These are phyloP conservation scores for Leishmania tropica DNA, from an alignment of 208 protist species.

Conservation along the genomic window DNA sequence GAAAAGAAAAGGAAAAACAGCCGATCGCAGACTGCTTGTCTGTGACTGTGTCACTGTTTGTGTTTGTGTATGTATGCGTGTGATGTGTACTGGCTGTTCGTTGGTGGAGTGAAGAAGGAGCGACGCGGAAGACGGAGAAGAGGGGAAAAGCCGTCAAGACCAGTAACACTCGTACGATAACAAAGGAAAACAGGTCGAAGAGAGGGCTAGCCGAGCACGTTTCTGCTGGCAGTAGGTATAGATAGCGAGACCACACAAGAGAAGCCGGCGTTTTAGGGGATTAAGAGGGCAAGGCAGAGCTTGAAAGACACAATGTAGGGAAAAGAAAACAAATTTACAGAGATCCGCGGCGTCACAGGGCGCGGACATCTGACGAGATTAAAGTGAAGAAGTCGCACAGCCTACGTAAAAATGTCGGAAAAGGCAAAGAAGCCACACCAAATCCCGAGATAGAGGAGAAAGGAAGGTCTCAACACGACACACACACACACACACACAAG, in stretches of 20 bases:
- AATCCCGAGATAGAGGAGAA: not conserved
- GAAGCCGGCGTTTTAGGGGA: not conserved
- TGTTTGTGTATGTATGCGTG: not conserved
- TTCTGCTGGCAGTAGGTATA: not conserved
- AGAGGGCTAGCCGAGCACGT: not conserved
- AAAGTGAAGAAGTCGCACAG: not conserved
- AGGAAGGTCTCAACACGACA: not conserved
- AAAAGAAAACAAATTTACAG: no score
- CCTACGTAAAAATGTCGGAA: not conserved
- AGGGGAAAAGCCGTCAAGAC: not conserved
- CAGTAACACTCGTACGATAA: not conserved
- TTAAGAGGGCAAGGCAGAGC: not conserved
- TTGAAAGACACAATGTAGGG: not conserved
- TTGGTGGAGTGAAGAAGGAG: not conserved
- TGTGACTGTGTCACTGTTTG: not conserved
- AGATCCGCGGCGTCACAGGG: not conserved
- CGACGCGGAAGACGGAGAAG: not conserved
- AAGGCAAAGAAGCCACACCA: not conserved
- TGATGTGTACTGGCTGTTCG: not conserved
- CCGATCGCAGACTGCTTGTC: not conserved
- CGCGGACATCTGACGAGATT: not conserved
- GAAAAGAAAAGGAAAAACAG: not conserved
- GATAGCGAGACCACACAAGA: not conserved
- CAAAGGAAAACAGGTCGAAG: not conserved
- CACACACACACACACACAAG: not conserved